Conservation (phyloP, 805 yeast species). For the Torulaspora quercuum region DNA sequence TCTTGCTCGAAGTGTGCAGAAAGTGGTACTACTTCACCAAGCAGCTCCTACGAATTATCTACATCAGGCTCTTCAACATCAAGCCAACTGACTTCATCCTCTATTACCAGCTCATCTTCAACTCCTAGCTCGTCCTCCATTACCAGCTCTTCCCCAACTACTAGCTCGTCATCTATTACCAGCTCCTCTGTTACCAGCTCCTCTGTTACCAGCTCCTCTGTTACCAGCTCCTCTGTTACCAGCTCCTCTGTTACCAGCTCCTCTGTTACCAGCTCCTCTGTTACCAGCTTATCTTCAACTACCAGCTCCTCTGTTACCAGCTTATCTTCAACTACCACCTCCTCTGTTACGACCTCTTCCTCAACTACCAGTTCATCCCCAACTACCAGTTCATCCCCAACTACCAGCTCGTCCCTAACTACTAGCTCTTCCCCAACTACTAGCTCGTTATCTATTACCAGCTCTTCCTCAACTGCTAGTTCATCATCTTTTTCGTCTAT, state of each 20-base stretch:
- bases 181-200: too few species aligned
- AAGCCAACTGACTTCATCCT: not conserved
- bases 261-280: too few species aligned
- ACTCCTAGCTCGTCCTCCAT: slow-evolving; percentile 1
- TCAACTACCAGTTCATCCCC: not conserved
- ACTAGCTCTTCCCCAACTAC: not conserved
- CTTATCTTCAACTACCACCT: slow-evolving; percentile 1
- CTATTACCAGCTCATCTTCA: slow-evolving; percentile 3
- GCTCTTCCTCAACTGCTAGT: not conserved
- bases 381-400: not conserved
- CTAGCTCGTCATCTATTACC: not conserved
- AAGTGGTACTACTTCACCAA: not conserved
- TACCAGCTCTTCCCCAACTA: not conserved
- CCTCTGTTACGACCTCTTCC: not conserved
- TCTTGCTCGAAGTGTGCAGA: slow-evolving; percentile 4
- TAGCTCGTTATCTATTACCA: not conserved
- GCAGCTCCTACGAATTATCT: not conserved
- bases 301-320: slow-evolving; percentile 4
- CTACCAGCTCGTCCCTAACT: not conserved
- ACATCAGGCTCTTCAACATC: not conserved
- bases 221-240: too few species aligned
- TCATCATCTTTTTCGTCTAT: slow-evolving; percentile 1
- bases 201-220: too few species aligned
- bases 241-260: too few species aligned
- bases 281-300: too few species aligned